Percentiles rank a stretch among this genome's conserved stretches.
Evolutionary conservation across 306 rosid genomes (phyloP).

Genomic region (Oemleria cerasiformis): DNA sequence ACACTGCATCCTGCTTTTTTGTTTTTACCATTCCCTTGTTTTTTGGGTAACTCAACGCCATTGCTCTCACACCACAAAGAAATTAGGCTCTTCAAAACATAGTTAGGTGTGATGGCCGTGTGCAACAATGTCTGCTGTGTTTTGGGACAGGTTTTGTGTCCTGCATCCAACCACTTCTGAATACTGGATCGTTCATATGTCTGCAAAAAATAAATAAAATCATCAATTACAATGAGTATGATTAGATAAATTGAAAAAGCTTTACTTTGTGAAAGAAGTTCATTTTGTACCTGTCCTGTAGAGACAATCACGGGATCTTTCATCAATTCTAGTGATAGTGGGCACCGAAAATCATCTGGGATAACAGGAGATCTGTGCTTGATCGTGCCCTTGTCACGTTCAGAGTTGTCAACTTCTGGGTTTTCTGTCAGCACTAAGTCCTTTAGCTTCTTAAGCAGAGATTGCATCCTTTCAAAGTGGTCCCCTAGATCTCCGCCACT

Average conservation of each 20-base stretch:
- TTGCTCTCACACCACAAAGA: constrained; percentile 96
- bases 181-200: constrained; percentile 92
- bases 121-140: constrained; percentile 84
- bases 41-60: constrained; percentile 86
- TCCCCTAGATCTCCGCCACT: constrained; percentile 55
- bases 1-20: constrained; percentile 62
- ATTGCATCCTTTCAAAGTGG: constrained; percentile 51
- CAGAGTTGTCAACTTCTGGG: constrained; percentile 45
- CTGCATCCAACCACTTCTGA: constrained; percentile 97
- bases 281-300: constrained; percentile 80
- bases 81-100: constrained; percentile 91
- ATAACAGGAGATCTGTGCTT: constrained; percentile 95
- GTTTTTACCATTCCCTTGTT: constrained; percentile 63
- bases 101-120: constrained; percentile 94
- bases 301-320: constrained; percentile 95
- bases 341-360: constrained; percentile 97
- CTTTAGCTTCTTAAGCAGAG: constrained; percentile 66
- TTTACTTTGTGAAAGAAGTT: constrained; percentile 10
- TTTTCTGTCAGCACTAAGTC: constrained; percentile 56
- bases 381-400: constrained; percentile 44
- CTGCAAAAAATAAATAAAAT: constrained; percentile 44
- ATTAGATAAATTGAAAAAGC: neutral
- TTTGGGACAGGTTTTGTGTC: constrained; percentile 93
- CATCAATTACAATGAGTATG: neutral
- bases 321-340: constrained; percentile 93